Percentiles rank a stretch among this genome's conserved stretches.
These are phyloP conservation scores for Brasilioporus rufonigricans DNA, from an alignment of 768 basidiomycete species.

Conservation along the genomic window DNA sequence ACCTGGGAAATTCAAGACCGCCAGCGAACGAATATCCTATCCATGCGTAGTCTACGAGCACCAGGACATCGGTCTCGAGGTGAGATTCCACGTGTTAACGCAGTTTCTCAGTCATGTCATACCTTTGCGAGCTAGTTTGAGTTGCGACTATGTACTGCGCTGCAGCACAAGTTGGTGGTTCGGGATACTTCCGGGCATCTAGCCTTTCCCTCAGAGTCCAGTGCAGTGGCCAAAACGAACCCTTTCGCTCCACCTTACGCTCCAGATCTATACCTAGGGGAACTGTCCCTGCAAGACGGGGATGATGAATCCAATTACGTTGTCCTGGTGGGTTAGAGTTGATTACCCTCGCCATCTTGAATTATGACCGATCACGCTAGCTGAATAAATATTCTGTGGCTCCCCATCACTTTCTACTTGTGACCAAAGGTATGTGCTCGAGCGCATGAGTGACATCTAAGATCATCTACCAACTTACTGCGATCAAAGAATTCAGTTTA, in stretches of 20 bases:
- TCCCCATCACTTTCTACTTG: conserved; percentile 82
- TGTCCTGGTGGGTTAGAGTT: conserved; percentile 55
- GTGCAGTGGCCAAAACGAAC: conserved; percentile 38
- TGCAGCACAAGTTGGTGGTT: conserved; percentile 72
- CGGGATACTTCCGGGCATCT: conserved; percentile 42
- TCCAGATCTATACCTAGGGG: conserved; percentile 70
- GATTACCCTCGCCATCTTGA: neutral
- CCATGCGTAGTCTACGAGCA: conserved; percentile 67
- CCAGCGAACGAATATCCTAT: conserved; percentile 74
- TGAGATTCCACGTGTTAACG: conserved; percentile 27
- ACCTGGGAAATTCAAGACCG: conserved; percentile 54
- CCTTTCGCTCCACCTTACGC: conserved; percentile 90
- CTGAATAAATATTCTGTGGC: conserved; percentile 86
- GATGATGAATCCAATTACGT: conserved; percentile 58
- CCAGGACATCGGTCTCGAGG: conserved; percentile 62
- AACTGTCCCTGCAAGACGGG: conserved; percentile 51
- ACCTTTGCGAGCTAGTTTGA: conserved; percentile 59
- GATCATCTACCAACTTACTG: neutral
- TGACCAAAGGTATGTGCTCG: conserved; percentile 68
- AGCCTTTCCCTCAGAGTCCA: conserved; percentile 25
- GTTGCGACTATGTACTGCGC: conserved; percentile 79
- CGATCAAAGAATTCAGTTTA: conserved; percentile 58
- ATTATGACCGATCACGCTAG: conserved; percentile 36
- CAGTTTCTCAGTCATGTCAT: neutral
- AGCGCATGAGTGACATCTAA: neutral